These are phyloP conservation scores for Nepenthes alata DNA, from an alignment of 179 eudicot genomes.

Conservation along the genomic window DNA sequence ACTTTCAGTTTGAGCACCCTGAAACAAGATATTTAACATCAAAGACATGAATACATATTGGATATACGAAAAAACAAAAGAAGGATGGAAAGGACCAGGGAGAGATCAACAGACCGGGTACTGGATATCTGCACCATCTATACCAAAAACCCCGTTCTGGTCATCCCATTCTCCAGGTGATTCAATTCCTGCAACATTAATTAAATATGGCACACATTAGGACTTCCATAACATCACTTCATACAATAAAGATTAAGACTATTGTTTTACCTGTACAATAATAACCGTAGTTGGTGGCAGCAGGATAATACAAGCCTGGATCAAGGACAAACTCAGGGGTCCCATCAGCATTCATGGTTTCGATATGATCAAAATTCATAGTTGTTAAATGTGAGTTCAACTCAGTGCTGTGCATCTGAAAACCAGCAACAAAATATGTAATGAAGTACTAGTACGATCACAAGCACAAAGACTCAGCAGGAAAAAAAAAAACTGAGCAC, in stretches of 20 bases:
- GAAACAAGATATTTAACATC: slow-evolving; percentile 13
- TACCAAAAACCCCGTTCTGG: slow-evolving; percentile 59
- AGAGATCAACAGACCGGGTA: slow-evolving; percentile 40
- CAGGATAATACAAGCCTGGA: slow-evolving; percentile 63
- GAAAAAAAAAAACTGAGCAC: not conserved
- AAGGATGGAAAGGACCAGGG: not conserved
- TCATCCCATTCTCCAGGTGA: slow-evolving; percentile 72
- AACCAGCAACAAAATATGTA: slow-evolving; percentile 7
- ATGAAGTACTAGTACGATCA: not conserved
- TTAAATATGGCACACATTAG: not conserved
- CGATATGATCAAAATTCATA: slow-evolving; percentile 32
- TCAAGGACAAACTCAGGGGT: slow-evolving; percentile 56
- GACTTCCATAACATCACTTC: too few species aligned
- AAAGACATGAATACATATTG: not conserved
- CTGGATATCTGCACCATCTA: slow-evolving; percentile 77
- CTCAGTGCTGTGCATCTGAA: slow-evolving; percentile 49
- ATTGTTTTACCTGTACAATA: slow-evolving; percentile 56
- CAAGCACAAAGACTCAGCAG: not conserved
- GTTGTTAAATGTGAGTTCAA: slow-evolving; percentile 28
- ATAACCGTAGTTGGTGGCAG: slow-evolving; percentile 71
- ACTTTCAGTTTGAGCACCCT: slow-evolving; percentile 76
- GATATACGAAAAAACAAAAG: not conserved
- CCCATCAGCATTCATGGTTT: slow-evolving; percentile 54
- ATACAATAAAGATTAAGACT: not conserved
- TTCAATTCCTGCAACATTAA: slow-evolving; percentile 45